Evolutionary conservation across 257 asterid species (phyloP).

Genomic region (Apocynum venetum): DNA sequence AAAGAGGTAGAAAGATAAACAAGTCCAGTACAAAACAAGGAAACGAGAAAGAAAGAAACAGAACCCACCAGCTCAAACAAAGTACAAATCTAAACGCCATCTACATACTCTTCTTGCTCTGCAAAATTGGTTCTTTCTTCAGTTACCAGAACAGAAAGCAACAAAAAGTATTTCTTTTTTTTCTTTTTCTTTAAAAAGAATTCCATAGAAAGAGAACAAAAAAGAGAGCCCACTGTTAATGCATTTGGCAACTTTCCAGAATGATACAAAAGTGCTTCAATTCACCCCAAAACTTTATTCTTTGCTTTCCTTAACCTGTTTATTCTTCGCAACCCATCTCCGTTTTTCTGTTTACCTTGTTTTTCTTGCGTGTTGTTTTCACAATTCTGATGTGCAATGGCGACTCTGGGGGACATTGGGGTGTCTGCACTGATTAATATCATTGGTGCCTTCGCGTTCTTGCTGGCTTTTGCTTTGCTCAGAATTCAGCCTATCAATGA

Average conservation of each 20-base stretch:
- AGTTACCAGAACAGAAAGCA: conserved; percentile 11
- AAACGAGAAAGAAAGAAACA: background rate
- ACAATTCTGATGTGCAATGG: conserved; percentile 42
- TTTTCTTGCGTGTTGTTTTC: background rate
- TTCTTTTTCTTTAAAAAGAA: no score
- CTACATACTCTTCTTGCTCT: background rate
- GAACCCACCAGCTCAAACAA: background rate
- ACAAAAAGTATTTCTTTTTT: background rate
- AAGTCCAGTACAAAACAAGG: background rate
- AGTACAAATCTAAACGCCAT: background rate
- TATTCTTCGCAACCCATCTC: conserved; percentile 21
- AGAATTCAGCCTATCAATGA: conserved; percentile 95
- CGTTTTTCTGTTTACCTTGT: background rate
- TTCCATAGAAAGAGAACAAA: background rate
- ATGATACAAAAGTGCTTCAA: conserved; percentile 1
- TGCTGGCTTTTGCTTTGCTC: conserved; percentile 85
- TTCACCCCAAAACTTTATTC: conserved; percentile 20
- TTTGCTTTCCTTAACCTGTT: conserved; percentile 16
- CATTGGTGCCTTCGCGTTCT: conserved; percentile 65
- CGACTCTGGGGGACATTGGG: conserved; percentile 82
- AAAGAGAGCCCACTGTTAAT: background rate
- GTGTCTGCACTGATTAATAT: conserved; percentile 83
- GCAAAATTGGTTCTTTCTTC: background rate
- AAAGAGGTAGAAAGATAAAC: no score
- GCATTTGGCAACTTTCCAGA: conserved; percentile 2